Conservation (phyloP, 306 rosid species). For the Cicer judaicum region DNA sequence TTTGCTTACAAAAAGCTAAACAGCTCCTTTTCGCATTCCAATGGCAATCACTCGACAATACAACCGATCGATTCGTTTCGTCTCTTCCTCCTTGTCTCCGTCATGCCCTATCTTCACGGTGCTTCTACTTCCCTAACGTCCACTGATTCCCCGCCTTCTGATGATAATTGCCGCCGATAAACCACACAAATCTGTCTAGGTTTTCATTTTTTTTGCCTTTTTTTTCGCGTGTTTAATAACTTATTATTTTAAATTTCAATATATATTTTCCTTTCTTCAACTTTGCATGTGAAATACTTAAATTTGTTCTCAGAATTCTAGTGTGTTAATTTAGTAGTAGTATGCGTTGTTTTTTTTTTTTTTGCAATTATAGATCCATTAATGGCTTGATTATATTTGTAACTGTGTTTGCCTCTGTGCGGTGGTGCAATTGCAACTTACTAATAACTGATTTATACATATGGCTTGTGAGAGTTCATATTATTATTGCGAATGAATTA, state of each 20-base stretch:
- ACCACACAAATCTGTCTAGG: conserved; percentile 18
- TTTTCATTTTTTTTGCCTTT: background rate
- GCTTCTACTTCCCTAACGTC: background rate
- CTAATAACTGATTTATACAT: background rate
- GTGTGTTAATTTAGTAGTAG: background rate
- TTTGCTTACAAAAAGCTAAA: background rate
- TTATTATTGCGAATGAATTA: background rate
- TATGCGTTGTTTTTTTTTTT: too few species aligned
- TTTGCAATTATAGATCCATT: background rate
- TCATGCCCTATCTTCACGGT: background rate
- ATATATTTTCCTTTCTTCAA: background rate
- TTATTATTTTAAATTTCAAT: conserved; percentile 2
- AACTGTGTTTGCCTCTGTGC: conserved; percentile 3
- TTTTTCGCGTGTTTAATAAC: background rate
- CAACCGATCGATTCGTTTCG: background rate
- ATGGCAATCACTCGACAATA: background rate
- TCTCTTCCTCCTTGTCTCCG: background rate
- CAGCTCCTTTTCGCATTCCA: background rate
- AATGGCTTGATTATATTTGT: background rate
- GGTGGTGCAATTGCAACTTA: background rate
- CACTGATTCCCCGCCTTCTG: background rate
- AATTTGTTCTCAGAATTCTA: background rate
- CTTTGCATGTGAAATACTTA: background rate
- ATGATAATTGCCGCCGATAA: background rate
- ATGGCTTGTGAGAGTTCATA: background rate